Evolutionary conservation across 306 rosid species (phyloP), one percentile per base, ranked within the genome.

Genomic region (Vigna hirtella): DNA sequence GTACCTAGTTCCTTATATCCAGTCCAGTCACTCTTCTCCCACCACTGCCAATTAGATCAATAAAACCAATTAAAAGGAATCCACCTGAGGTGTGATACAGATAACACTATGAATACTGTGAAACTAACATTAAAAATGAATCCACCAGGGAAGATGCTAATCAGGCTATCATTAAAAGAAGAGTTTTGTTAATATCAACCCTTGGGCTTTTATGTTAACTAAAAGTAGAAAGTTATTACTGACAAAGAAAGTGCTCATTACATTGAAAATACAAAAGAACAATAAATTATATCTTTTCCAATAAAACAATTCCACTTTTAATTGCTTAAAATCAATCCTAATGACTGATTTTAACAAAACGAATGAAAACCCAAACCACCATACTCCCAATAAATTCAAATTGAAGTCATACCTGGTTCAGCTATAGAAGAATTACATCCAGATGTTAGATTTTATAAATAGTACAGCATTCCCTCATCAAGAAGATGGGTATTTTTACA

Each of bases 1-100:
- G 68, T 94, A 94, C 98, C 98, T 81, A 94, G 94, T 92, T 94
- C 98, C 89, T 94, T 94, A 88, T 90, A 94, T 94, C 98, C 98
- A 6, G 95, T 90, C 97, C 98, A 92, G 86, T 92, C 97, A 84
- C 97, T 92, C 87, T 92, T 92, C 97, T 92, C 97, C 98, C 97
- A 94, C 98, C 98, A 94, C 98, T 94, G 97, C 82, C 97, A 94
- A 90, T 90, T 89, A 94, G 89, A 94, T 90, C 93, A 92, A 92
- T 83, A 94, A 90, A 94, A 84, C 93, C 91, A 92, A 90, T 90
- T 89, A 90, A 94, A 92, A 84, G 91, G 91, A 89, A 83, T 88
- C 91, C 90, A 86, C 91, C 94, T 80, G 92, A 90, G 90, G 89
- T 86, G 80, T 73, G 86, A 87, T 90, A 86, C 89, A 90, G 74